Base-by-base conservation (phyloP, 495 filamentous ascomycete species). In the Talaromyces thailandensis region DNA sequence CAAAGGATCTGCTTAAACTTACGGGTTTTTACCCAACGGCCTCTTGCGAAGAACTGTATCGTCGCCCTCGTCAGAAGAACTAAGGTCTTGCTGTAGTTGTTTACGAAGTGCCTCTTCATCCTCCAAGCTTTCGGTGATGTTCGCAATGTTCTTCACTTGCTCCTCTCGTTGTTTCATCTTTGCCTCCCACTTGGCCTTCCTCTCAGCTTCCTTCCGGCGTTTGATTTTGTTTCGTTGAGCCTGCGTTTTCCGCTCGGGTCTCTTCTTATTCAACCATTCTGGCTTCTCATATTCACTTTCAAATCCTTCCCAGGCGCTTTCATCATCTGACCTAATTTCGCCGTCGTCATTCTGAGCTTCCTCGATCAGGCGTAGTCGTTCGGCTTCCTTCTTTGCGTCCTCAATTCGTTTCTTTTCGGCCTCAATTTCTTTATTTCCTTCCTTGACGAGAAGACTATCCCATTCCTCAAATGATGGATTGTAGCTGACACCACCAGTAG, bases 391-490 rank as follows among this genome's bases (percentile, higher is more conserved):
- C 64, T 83, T 81, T 63, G 85, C 83, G 55, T 84, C 86, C 37
- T 78, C 81, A 21, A 93, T 73, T 21, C 93, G 86, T 70, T 89
- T 87, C 73, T 84, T 82, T 73, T 98, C 95, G 3, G 85, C 83
- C 62, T 86, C 86, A 2, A 97, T 82, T 31, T 87, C 93, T 72
- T 88, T 88, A 58, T 85, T 79, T 28, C 91, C 90, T 70, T 92
- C 89, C 29, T 83, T 80, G 21, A 82, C 79, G 45, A 96, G 75
- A 5, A 93, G 82, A 11, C 81, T 78, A 60, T 90, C 85, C 82
- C 93, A 98, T 57, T 96, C 91, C 62, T 84, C 80, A 62, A 93
- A 94, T 7, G 79, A 77, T 0, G 94, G 94, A 67, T 98, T 98
- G 72, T 98, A 98, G 70, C 90, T 95, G 69, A 84, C 88, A 48